Percentiles rank a stretch among this genome's conserved stretches.
Conservation (phyloP, 192 early-diverging fungal species). For the Dissophora globulifera region DNA sequence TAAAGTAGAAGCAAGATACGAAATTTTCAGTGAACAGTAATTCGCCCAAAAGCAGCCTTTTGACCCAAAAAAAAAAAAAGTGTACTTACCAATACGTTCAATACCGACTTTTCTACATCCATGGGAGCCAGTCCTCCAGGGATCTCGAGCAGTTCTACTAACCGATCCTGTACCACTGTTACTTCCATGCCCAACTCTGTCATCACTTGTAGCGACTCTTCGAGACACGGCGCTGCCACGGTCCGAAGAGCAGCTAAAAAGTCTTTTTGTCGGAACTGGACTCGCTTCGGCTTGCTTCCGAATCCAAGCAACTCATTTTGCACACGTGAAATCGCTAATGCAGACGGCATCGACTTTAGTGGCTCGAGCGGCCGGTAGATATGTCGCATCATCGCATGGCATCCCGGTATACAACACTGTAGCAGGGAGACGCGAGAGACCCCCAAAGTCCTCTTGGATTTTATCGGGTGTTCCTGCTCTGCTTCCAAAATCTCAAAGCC, state of each 20-base stretch:
- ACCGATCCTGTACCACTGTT: conserved; percentile 27
- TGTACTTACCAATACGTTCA: conserved; percentile 21
- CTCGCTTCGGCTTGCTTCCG: conserved; percentile 21
- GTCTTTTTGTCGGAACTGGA: conserved; percentile 21
- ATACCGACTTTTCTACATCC: conserved; percentile 10
- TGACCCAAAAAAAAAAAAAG: background rate
- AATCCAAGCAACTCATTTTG: conserved; percentile 23
- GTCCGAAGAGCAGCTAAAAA: conserved; percentile 21
- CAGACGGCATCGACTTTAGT: background rate
- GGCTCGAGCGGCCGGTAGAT: background rate
- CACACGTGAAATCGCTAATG: background rate
- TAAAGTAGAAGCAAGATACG: background rate
- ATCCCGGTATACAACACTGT: conserved; percentile 32
- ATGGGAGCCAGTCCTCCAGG: conserved; percentile 14
- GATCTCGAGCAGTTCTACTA: conserved; percentile 20
- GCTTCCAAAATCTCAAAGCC: conserved; percentile 18
- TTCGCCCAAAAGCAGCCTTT: no score
- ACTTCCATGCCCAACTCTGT: conserved; percentile 28
- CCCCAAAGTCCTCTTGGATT: background rate
- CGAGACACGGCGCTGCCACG: background rate
- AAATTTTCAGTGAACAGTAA: background rate
- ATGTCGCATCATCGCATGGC: conserved; percentile 44
- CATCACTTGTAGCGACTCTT: conserved; percentile 6
- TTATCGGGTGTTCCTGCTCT: background rate
- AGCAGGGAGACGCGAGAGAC: conserved; percentile 18